Evolutionary conservation across 1,284 basidiomycete genomes (phyloP).

Genomic region (Trichosporon faecale): DNA sequence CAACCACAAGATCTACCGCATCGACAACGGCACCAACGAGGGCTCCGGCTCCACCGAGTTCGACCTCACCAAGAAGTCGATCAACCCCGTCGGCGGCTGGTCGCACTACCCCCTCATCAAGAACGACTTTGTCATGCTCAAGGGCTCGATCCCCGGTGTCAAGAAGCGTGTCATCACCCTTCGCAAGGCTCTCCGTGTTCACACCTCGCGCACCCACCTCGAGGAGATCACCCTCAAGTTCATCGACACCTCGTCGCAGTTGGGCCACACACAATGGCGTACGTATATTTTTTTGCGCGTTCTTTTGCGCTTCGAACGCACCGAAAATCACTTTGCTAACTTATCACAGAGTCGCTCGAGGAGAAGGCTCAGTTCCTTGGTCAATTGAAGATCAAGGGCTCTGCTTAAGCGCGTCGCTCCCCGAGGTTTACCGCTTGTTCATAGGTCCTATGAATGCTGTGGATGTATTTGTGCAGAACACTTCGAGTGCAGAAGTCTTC

Average conservation of each 20-base stretch:
- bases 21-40: conserved; percentile 76
- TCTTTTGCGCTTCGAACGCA: no score
- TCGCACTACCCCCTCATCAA: conserved; percentile 95
- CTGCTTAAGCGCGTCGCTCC: conserved; percentile 18
- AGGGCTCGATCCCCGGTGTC: conserved; percentile 89
- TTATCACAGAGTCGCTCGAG: conserved; percentile 66
- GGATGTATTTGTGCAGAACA: conserved; percentile 5
- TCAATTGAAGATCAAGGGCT: conserved; percentile 55
- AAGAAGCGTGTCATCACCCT: conserved; percentile 80
- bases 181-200: conserved; percentile 43
- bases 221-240: conserved; percentile 91
- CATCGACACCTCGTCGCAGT: conserved; percentile 65
- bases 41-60: conserved; percentile 88
- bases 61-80: conserved; percentile 88
- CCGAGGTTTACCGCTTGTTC: neutral
- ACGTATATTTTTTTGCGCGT: no score
- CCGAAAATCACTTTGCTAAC: no score
- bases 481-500: neutral
- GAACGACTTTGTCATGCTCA: conserved; percentile 96
- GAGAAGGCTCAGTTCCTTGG: conserved; percentile 95
- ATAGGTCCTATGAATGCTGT: neutral
- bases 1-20: conserved; percentile 82
- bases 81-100: conserved; percentile 99
- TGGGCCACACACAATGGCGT: conserved; percentile 59
- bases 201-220: conserved; percentile 57